Conservation (phyloP, 2,329 filamentous ascomycete species). For the Curvularia verruculosa region DNA sequence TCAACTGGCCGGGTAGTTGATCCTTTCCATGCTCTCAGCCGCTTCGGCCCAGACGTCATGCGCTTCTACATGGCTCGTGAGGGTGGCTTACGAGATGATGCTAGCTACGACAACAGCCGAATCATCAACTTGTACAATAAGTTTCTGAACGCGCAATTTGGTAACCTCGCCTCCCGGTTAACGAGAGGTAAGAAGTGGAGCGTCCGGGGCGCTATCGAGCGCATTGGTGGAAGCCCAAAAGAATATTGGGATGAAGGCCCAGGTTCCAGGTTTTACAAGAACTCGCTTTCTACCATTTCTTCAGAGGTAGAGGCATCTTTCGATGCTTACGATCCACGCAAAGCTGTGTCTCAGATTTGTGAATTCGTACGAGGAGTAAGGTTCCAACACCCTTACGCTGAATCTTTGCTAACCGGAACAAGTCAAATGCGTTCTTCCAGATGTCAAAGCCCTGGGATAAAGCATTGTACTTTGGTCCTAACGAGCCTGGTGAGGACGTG, state of each 20-base stretch:
- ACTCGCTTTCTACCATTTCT: conserved; percentile 45
- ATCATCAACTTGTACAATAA: conserved; percentile 82
- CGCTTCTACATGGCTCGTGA: conserved; percentile 87
- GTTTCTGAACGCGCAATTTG: conserved; percentile 75
- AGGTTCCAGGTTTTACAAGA: conserved; percentile 42
- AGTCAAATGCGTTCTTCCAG: conserved; percentile 73
- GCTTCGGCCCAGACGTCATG: conserved; percentile 86
- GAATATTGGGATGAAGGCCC: conserved; percentile 38
- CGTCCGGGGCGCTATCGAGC: conserved; percentile 63
- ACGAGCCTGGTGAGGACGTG: conserved; percentile 42
- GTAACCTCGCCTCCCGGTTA: conserved; percentile 78
- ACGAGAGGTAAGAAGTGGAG: conserved; percentile 73
- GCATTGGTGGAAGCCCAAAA: conserved; percentile 33
- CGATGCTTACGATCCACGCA: conserved; percentile 38
- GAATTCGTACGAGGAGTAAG: conserved; percentile 40
- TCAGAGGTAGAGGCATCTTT: conserved; percentile 31
- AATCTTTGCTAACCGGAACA: conserved; percentile 1
- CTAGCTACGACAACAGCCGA: conserved; percentile 80
- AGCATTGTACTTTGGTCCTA: conserved; percentile 45
- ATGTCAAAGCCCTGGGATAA: conserved; percentile 71
- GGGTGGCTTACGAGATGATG: conserved; percentile 76
- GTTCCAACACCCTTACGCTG: not conserved
- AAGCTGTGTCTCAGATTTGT: conserved; percentile 33
- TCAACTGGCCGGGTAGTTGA: conserved; percentile 94
- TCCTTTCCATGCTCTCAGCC: conserved; percentile 86